These are phyloP conservation scores for Hypholoma sublateritium DNA, from an alignment of 768 basidiomycete species.

Conservation along the genomic window DNA sequence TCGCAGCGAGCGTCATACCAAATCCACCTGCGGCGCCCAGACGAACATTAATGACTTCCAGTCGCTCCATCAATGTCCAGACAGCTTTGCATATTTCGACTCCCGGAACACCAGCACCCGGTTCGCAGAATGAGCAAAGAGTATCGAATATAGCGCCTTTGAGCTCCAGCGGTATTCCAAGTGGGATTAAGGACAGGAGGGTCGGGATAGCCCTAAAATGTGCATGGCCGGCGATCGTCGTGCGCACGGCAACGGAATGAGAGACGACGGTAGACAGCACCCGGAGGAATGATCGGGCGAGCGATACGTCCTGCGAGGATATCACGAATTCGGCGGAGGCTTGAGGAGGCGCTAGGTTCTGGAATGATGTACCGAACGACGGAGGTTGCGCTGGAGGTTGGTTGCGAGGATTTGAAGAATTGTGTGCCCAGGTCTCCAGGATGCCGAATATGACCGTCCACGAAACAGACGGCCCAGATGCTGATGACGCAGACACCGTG, in stretches of 20 bases:
- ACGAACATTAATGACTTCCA: constrained; percentile 81
- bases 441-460: constrained; percentile 78
- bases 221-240: constrained; percentile 72
- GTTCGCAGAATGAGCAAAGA: constrained; percentile 78
- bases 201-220: constrained; percentile 83
- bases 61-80: constrained; percentile 82
- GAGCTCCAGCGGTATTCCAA: constrained; percentile 84
- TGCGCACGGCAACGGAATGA: constrained; percentile 74
- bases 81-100: constrained; percentile 81
- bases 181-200: constrained; percentile 73
- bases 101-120: constrained; percentile 71
- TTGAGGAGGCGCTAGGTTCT: constrained; percentile 35
- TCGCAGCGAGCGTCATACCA: constrained; percentile 48
- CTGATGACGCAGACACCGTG: constrained; percentile 49
- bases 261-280: constrained; percentile 75
- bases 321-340: constrained; percentile 49
- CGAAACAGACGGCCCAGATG: constrained; percentile 60
- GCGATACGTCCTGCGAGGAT: constrained; percentile 69
- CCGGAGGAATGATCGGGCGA: constrained; percentile 79
- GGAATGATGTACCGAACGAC: constrained; percentile 29
- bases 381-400: constrained; percentile 41
- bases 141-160: constrained; percentile 86
- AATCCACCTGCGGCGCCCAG: constrained; percentile 36
- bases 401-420: constrained; percentile 45
- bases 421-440: constrained; percentile 71